Evolutionary conservation across 2,329 filamentous ascomycete species (phyloP).

Genomic region (Trichoderma sp.): DNA sequence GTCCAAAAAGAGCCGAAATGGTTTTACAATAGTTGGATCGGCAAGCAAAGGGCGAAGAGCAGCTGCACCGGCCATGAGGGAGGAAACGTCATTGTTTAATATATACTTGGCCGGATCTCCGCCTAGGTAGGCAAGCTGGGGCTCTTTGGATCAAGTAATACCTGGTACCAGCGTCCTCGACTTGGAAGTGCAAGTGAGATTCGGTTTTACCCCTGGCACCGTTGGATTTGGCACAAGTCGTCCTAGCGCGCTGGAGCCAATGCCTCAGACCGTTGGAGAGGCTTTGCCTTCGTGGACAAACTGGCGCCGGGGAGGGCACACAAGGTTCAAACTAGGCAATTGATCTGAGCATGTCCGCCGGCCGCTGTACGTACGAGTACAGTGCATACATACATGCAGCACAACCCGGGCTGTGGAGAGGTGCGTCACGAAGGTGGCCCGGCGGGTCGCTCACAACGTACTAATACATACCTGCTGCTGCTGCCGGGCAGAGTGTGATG

Average conservation of each 20-base stretch:
- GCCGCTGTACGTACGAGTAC: constrained; percentile 9
- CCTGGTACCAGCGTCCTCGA: not conserved
- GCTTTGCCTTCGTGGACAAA: not conserved
- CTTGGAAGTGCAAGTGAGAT: not conserved
- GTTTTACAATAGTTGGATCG: not conserved
- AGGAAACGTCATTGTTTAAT: constrained; percentile 26
- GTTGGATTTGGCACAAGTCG: constrained; percentile 19
- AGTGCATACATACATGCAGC: constrained; percentile 13
- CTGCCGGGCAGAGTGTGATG: constrained; percentile 1
- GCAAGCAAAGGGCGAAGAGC: too few species aligned
- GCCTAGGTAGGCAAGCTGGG: not conserved
- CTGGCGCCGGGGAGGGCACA: constrained; percentile 5
- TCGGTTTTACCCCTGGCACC: constrained; percentile 20
- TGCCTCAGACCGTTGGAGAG: constrained; percentile 6
- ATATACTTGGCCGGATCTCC: constrained; percentile 12
- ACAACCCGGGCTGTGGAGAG: constrained; percentile 7
- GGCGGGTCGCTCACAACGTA: constrained; percentile 1
- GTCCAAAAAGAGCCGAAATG: not conserved
- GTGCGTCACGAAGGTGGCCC: constrained; percentile 14
- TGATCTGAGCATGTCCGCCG: constrained; percentile 14
- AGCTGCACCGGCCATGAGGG: not conserved
- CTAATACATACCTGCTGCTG: not conserved
- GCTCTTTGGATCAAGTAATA: not conserved
- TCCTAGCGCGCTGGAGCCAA: constrained; percentile 10
- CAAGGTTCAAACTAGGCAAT: constrained; percentile 25